These are phyloP conservation scores for Trichophyton mentagrophytes DNA, from an alignment of 2,329 filamentous ascomycete genomes.

Conservation along the genomic window DNA sequence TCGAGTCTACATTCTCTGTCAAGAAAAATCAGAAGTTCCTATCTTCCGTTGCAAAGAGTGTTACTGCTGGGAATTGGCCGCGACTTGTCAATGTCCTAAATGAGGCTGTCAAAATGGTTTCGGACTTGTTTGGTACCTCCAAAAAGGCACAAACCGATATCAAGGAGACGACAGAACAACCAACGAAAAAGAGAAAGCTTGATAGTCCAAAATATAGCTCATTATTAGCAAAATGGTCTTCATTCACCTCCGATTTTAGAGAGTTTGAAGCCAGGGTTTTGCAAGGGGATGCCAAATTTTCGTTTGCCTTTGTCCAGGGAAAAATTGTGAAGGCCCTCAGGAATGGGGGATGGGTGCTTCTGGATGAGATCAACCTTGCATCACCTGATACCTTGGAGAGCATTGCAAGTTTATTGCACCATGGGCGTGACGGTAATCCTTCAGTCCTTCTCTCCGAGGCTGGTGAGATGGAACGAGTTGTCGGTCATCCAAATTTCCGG, in stretches of 20 bases:
- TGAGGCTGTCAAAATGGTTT: constrained; percentile 78
- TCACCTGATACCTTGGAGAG: constrained; percentile 90
- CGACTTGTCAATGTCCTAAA: constrained; percentile 75
- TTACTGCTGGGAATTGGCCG: constrained; percentile 76
- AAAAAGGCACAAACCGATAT: constrained; percentile 33
- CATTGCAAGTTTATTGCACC: constrained; percentile 72
- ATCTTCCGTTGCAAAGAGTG: constrained; percentile 63
- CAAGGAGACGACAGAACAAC: constrained; percentile 37
- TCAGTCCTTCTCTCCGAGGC: constrained; percentile 87
- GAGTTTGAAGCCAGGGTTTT: constrained; percentile 67
- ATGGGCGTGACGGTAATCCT: constrained; percentile 56
- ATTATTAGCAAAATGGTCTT: constrained; percentile 63
- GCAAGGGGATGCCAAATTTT: constrained; percentile 63
- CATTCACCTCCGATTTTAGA: constrained; percentile 59
- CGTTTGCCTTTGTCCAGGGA: constrained; percentile 91
- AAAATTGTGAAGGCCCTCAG: constrained; percentile 92
- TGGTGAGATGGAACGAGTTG: constrained; percentile 78
- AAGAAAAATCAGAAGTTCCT: constrained; percentile 82
- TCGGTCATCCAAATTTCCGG: constrained; percentile 82
- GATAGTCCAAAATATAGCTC: constrained; percentile 39
- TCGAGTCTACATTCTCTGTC: constrained; percentile 72
- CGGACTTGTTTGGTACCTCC: constrained; percentile 50
- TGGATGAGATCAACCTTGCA: constrained; percentile 95
- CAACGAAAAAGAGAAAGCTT: constrained; percentile 58
- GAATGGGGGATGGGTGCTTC: constrained; percentile 90